Conservation (phyloP, 2,329 filamentous ascomycete genomes). For the Scolecobasidium constrictum region DNA sequence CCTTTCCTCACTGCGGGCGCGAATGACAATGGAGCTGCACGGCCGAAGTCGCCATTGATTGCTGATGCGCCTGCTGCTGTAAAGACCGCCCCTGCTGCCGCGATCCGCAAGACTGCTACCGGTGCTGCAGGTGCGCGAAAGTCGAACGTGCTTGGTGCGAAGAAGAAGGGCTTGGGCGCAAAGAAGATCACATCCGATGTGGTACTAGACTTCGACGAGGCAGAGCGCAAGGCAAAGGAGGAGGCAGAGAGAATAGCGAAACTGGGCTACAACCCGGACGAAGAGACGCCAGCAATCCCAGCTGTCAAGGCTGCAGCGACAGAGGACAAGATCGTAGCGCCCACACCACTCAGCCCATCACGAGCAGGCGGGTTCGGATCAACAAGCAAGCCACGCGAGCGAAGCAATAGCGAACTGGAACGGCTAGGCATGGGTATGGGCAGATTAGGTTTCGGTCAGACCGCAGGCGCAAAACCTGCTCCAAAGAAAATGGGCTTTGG, state of each 20-base stretch:
- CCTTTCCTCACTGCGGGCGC: slow-evolving; percentile 70
- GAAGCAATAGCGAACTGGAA: slow-evolving; percentile 68
- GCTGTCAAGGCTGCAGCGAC: slow-evolving; percentile 23
- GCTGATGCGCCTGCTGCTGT: slow-evolving; percentile 27
- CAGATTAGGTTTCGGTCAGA: slow-evolving; percentile 79
- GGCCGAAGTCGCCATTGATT: slow-evolving; percentile 71
- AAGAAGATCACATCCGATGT: slow-evolving; percentile 67
- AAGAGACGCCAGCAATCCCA: slow-evolving; percentile 50
- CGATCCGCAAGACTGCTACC: slow-evolving; percentile 64
- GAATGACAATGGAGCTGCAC: slow-evolving; percentile 50
- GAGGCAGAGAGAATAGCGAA: slow-evolving; percentile 94
- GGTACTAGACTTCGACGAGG: slow-evolving; percentile 82
- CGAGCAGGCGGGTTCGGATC: slow-evolving; percentile 50
- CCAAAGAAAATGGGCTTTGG: slow-evolving; percentile 87
- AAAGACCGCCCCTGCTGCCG: slow-evolving; percentile 60
- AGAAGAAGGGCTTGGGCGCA: slow-evolving; percentile 40
- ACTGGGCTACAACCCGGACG: slow-evolving; percentile 88
- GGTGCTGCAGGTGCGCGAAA: slow-evolving; percentile 57
- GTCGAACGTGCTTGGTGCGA: slow-evolving; percentile 76
- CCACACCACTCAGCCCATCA: slow-evolving; percentile 62
- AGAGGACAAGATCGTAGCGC: slow-evolving; percentile 55
- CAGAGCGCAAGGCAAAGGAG: slow-evolving; percentile 93
- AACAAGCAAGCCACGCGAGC: slow-evolving; percentile 39
- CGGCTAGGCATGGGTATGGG: slow-evolving; percentile 80
- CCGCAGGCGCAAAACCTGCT: slow-evolving; percentile 51